Conservation (phyloP, 179 eudicot genomes). For the Patellifolia procumbens region DNA sequence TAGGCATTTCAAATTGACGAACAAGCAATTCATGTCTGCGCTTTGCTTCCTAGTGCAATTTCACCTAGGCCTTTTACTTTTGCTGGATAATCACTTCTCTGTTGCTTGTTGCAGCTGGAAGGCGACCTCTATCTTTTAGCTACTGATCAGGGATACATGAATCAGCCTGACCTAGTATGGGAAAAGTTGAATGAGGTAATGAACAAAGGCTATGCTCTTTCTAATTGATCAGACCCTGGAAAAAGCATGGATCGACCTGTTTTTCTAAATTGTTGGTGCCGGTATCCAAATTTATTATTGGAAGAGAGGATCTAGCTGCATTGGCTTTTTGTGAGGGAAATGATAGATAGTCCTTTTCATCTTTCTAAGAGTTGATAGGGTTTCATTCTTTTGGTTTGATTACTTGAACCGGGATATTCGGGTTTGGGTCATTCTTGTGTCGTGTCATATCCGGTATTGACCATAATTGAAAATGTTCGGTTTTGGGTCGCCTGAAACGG, state of each 20-base stretch:
- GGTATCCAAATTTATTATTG: background rate
- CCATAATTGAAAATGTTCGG: too few species aligned
- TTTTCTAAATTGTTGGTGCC: background rate
- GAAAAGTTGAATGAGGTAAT: conserved; percentile 93
- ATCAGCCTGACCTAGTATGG: conserved; percentile 95
- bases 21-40: background rate
- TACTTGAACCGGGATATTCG: too few species aligned
- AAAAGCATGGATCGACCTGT: background rate
- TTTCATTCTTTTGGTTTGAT: too few species aligned
- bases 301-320: background rate
- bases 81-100: conserved; percentile 20
- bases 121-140: conserved; percentile 75
- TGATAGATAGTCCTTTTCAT: background rate
- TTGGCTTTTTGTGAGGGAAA: background rate
- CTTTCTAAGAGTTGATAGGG: background rate
- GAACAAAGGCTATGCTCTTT: background rate
- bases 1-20: too few species aligned
- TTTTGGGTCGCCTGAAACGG: too few species aligned
- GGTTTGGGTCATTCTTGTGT: too few species aligned
- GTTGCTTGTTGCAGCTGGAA: conserved; percentile 56
- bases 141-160: conserved; percentile 88
- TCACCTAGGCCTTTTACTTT: background rate
- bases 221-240: background rate
- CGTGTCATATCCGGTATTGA: too few species aligned
- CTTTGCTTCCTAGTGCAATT: background rate